Percentiles rank a stretch among this genome's conserved stretches.
Conservation (phyloP, 495 filamentous ascomycete genomes). For the Thermothielavioides terrestris region DNA sequence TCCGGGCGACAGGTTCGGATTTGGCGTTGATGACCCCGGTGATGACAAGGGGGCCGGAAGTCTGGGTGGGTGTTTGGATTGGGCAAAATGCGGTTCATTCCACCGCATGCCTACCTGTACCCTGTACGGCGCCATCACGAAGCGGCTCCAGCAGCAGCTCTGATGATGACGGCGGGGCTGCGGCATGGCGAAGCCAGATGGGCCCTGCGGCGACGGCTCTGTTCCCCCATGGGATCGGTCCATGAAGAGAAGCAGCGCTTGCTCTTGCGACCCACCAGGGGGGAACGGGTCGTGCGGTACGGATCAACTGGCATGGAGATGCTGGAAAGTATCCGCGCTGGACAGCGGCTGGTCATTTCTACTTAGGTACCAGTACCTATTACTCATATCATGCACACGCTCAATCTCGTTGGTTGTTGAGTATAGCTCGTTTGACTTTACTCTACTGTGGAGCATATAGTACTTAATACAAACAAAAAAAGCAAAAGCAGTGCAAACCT, state of each 20-base stretch:
- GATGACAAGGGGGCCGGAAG: not conserved
- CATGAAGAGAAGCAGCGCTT: slow-evolving; percentile 6
- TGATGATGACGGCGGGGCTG: not conserved
- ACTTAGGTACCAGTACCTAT: no score
- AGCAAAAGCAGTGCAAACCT: no score
- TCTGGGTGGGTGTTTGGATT: not conserved
- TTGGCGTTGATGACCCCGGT: not conserved
- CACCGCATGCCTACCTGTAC: slow-evolving; percentile 5
- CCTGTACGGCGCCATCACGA: no score
- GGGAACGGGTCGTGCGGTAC: not conserved
- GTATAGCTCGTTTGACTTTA: slow-evolving; percentile 1
- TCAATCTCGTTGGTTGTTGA: slow-evolving; percentile 2
- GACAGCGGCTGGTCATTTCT: slow-evolving; percentile 5
- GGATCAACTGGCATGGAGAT: slow-evolving; percentile 4
- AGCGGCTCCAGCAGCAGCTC: not conserved
- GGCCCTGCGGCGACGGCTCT: not conserved
- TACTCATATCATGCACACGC: not conserved
- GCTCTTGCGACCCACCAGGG: not conserved
- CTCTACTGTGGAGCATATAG: slow-evolving; percentile 7
- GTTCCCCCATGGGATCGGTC: not conserved
- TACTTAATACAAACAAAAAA: slow-evolving; percentile 6
- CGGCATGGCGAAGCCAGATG: not conserved
- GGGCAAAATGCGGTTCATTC: slow-evolving; percentile 9
- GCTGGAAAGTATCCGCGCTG: slow-evolving; percentile 10
- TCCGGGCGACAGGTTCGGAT: not conserved